Evolutionary conservation across 352 stramenopile species (phyloP).

Genomic region (Phytophthora aleatoria): DNA sequence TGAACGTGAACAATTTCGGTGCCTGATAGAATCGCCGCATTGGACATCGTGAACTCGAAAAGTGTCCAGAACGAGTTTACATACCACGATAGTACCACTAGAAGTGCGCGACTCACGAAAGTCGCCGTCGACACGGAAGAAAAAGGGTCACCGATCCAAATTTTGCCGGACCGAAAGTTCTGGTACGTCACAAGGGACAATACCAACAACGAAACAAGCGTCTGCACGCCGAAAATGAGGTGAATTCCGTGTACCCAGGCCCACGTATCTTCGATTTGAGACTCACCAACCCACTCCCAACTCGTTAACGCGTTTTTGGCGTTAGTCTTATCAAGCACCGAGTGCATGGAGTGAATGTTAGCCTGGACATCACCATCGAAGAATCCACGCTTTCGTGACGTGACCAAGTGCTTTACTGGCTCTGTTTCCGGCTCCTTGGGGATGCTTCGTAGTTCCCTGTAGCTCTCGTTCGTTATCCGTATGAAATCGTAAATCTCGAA

Average conservation of each 20-base stretch:
- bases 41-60: constrained; percentile 36
- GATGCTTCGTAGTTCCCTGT: constrained; percentile 24
- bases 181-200: constrained; percentile 24
- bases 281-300: constrained; percentile 21
- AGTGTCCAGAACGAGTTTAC: constrained; percentile 39
- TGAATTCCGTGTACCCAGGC: constrained; percentile 44
- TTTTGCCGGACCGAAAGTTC: constrained; percentile 16
- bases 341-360: constrained; percentile 32
- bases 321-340: constrained; percentile 13
- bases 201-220: constrained; percentile 30
- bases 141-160: constrained; percentile 49
- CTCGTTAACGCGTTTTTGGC: constrained; percentile 8
- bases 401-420: constrained; percentile 33
- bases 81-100: constrained; percentile 37
- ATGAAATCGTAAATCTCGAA: constrained; percentile 37
- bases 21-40: constrained; percentile 16
- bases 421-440: constrained; percentile 10
- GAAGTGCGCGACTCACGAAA: constrained; percentile 17
- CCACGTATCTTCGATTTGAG: constrained; percentile 37
- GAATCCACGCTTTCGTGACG: constrained; percentile 32
- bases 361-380: constrained; percentile 34
- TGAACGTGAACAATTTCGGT: constrained; percentile 23
- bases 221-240: constrained; percentile 34
- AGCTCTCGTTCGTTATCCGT: constrained; percentile 20
- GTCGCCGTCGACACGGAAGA: constrained; percentile 32